These are phyloP conservation scores for Dioscorea alata DNA, from an alignment of 106 monocot genomes.

Conservation along the genomic window DNA sequence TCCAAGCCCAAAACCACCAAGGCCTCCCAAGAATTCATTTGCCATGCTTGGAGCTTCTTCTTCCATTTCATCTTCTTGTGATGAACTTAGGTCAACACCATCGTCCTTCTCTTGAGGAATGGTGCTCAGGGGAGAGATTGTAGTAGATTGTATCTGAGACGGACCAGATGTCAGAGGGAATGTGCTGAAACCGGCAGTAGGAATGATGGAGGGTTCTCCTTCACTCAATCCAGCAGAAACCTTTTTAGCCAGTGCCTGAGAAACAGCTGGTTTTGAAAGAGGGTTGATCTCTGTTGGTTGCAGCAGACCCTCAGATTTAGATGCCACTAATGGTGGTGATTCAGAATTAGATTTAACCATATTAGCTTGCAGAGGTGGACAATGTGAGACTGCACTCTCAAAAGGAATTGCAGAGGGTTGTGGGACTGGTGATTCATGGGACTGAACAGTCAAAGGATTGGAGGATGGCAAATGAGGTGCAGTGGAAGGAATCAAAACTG, in stretches of 20 bases:
- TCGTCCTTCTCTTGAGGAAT: conserved; percentile 24
- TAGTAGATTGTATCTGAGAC: conserved; percentile 3
- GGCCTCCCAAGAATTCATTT: conserved; percentile 29
- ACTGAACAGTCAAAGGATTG: conserved; percentile 4
- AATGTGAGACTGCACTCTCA: conserved; percentile 1
- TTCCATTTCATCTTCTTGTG: conserved; percentile 94
- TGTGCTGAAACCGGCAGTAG: conserved; percentile 2
- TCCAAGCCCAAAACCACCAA: conserved; percentile 68
- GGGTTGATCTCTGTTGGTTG: conserved; percentile 7
- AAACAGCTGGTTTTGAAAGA: conserved; percentile 11
- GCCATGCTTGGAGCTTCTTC: conserved; percentile 67
- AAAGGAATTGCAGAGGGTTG: background rate
- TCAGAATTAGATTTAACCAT: conserved; percentile 7
- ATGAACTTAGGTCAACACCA: conserved; percentile 16
- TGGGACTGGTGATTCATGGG: conserved; percentile 3
- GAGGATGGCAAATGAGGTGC: conserved; percentile 6
- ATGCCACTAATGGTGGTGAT: background rate
- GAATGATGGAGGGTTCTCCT: conserved; percentile 4
- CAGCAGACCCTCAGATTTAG: conserved; percentile 2
- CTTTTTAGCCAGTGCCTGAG: conserved; percentile 12
- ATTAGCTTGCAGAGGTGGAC: conserved; percentile 6
- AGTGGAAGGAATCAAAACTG: conserved; percentile 10
- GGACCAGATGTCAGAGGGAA: conserved; percentile 6
- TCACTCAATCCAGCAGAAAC: background rate
- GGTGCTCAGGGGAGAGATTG: conserved; percentile 2